Base-by-base conservation (phyloP, 148 eudicot genomes). In the Amaranthus palmeri region DNA sequence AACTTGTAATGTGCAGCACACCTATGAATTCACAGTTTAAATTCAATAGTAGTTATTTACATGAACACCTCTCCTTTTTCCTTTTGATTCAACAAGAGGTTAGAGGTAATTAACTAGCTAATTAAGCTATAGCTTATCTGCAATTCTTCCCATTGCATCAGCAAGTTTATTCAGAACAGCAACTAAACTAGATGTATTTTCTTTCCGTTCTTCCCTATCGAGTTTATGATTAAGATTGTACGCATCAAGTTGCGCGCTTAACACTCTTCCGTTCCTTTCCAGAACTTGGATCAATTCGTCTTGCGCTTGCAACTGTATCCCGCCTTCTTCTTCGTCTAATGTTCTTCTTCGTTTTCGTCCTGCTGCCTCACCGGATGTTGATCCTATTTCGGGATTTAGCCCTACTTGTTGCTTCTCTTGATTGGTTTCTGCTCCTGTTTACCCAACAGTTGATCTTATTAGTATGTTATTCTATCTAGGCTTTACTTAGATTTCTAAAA, bases 131-230 rank as follows among this genome's bases (percentile, higher is more conserved):
- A 93, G 73, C 82, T 91, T 93, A 81, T 93, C 98, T n/a, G 98
- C 98, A 46, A 93, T 91, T 72, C 84, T 86, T 54, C 91, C 91
- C 70, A 93, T 61, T 51, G 98, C 90, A 84, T 89, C 96, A 44
- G 97, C 98, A 54, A 93, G 85, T 78, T 89, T 93, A 79, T 81
- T 77, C 40, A 93, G 91, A 73, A 85, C 98, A 43, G 83, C 78
- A 75, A 91, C 83, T 65, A 93, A 81, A 80, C 85, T 81, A 84
- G 72, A 70, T 60, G 84, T 76, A 74, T 88, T 84, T 48, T 87
- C 95, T 72, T 84, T 90, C 43, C 89, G 80, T 62, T 88, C 92
- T 82, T 90, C 90, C 75, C 93, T 86, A 18, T 93, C 98, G 65
- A 86, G 69, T 72, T 79, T 83, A 43, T 71, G 68, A 65, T 88